Conservation (phyloP, 164 flowering plant genomes). For the Magnolia kwangsiensis region DNA sequence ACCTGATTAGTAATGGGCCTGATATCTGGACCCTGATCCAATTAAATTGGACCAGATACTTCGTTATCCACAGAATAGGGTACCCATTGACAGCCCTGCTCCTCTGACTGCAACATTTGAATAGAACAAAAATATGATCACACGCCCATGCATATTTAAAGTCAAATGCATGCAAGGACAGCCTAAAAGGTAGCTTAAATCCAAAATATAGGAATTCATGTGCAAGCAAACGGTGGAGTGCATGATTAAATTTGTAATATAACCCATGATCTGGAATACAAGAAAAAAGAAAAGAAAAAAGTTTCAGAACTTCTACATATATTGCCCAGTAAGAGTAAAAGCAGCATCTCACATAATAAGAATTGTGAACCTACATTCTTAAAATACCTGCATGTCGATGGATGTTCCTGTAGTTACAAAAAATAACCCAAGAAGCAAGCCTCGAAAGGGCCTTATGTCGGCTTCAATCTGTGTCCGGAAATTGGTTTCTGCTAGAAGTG, state of each 20-base stretch:
- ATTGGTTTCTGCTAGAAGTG: conserved; percentile 93
- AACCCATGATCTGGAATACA: not conserved
- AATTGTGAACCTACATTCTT: not conserved
- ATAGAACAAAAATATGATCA: not conserved
- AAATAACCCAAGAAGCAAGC: conserved; percentile 92
- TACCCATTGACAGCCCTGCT: too few relatives aligned
- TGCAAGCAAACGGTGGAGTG: not conserved
- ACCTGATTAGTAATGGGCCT: too few relatives aligned
- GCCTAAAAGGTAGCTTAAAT: not conserved
- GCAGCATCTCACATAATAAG: not conserved
- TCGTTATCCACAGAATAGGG: too few relatives aligned
- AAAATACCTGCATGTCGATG: conserved; percentile 76
- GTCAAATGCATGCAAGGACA: not conserved
- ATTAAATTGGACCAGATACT: too few relatives aligned
- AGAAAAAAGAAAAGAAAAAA: not conserved
- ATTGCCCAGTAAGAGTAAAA: not conserved
- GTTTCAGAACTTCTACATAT: conserved; percentile 1
- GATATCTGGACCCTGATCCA: too few relatives aligned
- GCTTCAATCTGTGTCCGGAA: conserved; percentile 99
- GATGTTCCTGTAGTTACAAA: conserved; percentile 98
- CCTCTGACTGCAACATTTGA: too few relatives aligned
- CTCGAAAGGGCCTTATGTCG: conserved; percentile 95
- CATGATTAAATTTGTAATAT: not conserved
- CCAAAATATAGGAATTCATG: not conserved
- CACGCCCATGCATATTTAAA: not conserved